These are phyloP conservation scores for Ceratocystis ficicola DNA, from an alignment of 2,329 filamentous ascomycete species.

Conservation along the genomic window DNA sequence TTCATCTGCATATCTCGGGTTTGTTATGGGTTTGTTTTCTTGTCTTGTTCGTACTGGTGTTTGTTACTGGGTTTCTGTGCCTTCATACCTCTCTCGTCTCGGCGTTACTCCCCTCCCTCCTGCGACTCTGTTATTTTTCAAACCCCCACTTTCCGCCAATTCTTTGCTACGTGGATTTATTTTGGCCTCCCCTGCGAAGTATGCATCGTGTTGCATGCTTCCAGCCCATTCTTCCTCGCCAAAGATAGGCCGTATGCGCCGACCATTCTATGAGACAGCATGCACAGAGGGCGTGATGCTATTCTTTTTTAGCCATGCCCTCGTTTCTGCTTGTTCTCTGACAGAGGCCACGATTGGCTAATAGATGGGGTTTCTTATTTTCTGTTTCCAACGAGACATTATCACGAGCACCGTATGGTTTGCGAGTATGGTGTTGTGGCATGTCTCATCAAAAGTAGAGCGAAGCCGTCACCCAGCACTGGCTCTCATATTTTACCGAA, in stretches of 20 bases:
- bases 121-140: conserved; percentile 6
- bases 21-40: conserved; percentile 20
- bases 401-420: too few species aligned
- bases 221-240: not conserved
- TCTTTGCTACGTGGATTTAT: not conserved
- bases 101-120: conserved; percentile 3
- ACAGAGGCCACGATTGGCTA: conserved; percentile 6
- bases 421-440: not conserved
- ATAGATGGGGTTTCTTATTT: conserved; percentile 24
- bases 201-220: not conserved
- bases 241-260: conserved; percentile 1
- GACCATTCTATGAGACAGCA: conserved; percentile 7
- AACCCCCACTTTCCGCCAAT: not conserved
- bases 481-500: not conserved
- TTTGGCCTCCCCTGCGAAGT: conserved; percentile 5
- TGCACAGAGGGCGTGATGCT: conserved; percentile 14
- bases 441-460: not conserved
- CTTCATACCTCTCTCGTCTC: conserved; percentile 10
- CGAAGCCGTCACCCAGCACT: conserved; percentile 1
- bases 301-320: conserved; percentile 12
- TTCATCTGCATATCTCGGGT: conserved; percentile 22
- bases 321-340: conserved; percentile 10
- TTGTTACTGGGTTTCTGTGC: conserved; percentile 13
- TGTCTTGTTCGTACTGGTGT: conserved; percentile 12
- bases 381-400: conserved; percentile 8